Percentiles rank a stretch among this genome's conserved stretches.
Evolutionary conservation across 1,139 yeast species (phyloP).

Genomic region (Taphrina communis): DNA sequence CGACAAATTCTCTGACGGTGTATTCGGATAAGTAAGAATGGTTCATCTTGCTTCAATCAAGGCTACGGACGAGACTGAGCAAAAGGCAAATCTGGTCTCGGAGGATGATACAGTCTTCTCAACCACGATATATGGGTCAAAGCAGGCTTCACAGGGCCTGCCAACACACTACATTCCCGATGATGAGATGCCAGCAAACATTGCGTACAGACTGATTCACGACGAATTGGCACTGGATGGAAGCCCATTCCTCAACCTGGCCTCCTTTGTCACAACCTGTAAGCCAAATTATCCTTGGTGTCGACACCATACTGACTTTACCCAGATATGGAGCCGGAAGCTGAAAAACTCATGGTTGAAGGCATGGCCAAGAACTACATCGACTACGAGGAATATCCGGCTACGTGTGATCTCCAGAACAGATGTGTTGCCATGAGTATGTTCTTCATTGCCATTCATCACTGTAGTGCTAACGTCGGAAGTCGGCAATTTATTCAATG

Average conservation of each 20-base stretch:
- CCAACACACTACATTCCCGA: constrained; percentile 48
- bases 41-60: constrained; percentile 15
- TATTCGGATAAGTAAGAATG: not conserved
- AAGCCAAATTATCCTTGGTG: constrained; percentile 30
- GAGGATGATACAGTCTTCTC: constrained; percentile 15
- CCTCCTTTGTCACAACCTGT: constrained; percentile 78
- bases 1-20: no score
- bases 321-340: constrained; percentile 54
- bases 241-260: constrained; percentile 78
- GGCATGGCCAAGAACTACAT: constrained; percentile 86
- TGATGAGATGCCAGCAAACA: constrained; percentile 61
- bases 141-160: constrained; percentile 24
- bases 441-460: not conserved
- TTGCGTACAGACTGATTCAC: constrained; percentile 67
- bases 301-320: not conserved
- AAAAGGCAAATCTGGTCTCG: not conserved
- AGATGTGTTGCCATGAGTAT: constrained; percentile 72
- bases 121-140: constrained; percentile 22
- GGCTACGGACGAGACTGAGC: constrained; percentile 21
- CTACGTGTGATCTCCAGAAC: constrained; percentile 75
- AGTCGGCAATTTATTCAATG: constrained; percentile 80
- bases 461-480: not conserved
- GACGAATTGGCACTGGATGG: constrained; percentile 88
- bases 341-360: constrained; percentile 63
- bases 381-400: constrained; percentile 92